Evolutionary conservation across 202 grass and related monocot species (phyloP), one percentile per base, ranked within the genome.

Genomic region (Dendrocalamus latiflorus): DNA sequence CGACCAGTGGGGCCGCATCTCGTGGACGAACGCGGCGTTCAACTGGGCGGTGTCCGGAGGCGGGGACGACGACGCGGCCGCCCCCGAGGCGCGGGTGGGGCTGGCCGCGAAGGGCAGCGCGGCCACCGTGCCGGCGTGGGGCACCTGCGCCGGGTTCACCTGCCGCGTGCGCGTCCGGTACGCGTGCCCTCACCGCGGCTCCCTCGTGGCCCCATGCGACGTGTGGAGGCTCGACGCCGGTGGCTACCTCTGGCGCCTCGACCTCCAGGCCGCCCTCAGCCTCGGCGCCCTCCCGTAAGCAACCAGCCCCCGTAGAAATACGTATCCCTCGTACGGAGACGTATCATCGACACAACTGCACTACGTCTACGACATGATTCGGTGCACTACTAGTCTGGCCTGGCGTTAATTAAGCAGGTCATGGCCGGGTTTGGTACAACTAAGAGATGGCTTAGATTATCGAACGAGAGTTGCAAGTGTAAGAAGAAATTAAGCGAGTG

Each of bases 141-240:
- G 84, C 38, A 69, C 79, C 24, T 98, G 92, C 72, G 55, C 82
- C 9, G 95, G 90, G 1, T n/a, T n/a, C n/a, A n/a, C n/a, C n/a
- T n/a, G n/a, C n/a, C n/a, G n/a, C n/a, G n/a, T n/a, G n/a, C n/a
- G 87, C 20, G 87, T 97, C 50, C 59, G 57, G 3, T 79, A 85
- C 54, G 33, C 73, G 0, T 75, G 49, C 72, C 26, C 37, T 2
- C 80, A 50, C 42, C 85, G 79, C 38, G 65, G 49, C 65, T 88
- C 92, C 1, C 70, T 98, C 11, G 92, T 94, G 48, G 92, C 91
- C 0, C 95, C 95, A 2, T 98, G 95, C 81, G 95, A 98, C 81
- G 92, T 98, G 14, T 98, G 95, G 92, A 60, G 90, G 42, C 25
- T 93, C 5, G 90, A 91, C 47, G 90, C 73, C 37, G 89, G 65